Evolutionary conservation across 148 eudicot species (phyloP).

Genomic region (Oxyria digyna): DNA sequence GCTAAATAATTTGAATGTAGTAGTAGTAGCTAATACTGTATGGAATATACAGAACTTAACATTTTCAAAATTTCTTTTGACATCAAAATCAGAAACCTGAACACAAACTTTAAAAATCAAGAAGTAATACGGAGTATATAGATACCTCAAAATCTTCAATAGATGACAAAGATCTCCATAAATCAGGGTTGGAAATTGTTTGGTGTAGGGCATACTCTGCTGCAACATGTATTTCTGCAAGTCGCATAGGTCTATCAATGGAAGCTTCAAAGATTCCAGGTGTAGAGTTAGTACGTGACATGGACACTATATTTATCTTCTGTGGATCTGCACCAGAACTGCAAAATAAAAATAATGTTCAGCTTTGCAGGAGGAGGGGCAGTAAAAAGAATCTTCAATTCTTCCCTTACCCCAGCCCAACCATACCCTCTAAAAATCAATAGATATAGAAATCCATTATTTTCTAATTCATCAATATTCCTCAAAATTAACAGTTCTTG

Average conservation of each 20-base stretch:
- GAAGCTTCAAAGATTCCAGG: constrained; percentile 85
- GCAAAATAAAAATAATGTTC: neutral
- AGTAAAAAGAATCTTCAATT: neutral
- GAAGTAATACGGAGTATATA: neutral
- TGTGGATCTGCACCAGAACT: constrained; percentile 5
- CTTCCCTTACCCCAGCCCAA: neutral
- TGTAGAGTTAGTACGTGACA: constrained; percentile 74
- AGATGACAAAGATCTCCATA: constrained; percentile 71
- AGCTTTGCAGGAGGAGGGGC: neutral
- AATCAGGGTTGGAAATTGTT: constrained; percentile 64
- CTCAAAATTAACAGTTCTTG: neutral
- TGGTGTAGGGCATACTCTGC: constrained; percentile 75
- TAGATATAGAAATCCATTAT: neutral
- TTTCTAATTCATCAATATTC: neutral
- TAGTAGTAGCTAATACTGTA: neutral
- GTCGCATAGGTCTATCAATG: constrained; percentile 82
- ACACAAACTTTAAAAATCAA: neutral
- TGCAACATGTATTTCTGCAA: constrained; percentile 87
- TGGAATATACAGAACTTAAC: neutral
- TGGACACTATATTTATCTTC: constrained; percentile 25
- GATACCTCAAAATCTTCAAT: constrained; percentile 80
- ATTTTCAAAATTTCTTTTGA: neutral
- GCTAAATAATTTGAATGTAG: neutral
- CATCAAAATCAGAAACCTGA: neutral
- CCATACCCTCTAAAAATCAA: neutral